phyloP scores from a whole-genome alignment of 352 stramenopile species.

The Globisporangium mamillatum region DNA sequence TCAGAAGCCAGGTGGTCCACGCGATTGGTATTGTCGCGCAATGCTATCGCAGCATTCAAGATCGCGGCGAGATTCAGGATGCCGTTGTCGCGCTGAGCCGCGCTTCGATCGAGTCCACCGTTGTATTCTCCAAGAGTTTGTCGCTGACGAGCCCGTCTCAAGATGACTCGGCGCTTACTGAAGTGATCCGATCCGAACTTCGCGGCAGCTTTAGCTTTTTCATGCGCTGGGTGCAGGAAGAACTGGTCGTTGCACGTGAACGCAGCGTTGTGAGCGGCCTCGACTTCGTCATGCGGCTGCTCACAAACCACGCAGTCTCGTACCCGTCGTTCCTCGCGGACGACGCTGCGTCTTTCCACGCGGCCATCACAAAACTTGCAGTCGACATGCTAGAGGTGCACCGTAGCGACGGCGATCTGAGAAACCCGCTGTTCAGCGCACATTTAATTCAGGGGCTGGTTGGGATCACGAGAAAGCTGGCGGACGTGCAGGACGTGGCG shows the following conservation, averaged over 20 bases:
- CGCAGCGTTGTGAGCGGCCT: constrained; percentile 13
- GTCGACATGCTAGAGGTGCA: constrained; percentile 21
- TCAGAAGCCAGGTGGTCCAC: constrained; percentile 31
- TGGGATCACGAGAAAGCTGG: constrained; percentile 40
- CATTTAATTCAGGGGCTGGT: constrained; percentile 37
- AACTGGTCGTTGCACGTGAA: constrained; percentile 29
- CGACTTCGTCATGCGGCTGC: constrained; percentile 39
- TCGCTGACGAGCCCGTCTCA: constrained; percentile 6
- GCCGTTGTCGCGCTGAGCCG: constrained; percentile 35
- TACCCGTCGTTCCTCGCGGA: constrained; percentile 30
- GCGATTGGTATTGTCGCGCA: constrained; percentile 37
- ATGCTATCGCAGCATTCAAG: constrained; percentile 24
- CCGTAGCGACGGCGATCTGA: constrained; percentile 18
- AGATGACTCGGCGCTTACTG: constrained; percentile 5
- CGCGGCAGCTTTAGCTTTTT: constrained; percentile 32
- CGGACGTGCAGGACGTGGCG: constrained; percentile 32
- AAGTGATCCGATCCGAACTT: constrained; percentile 26
- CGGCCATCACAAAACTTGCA: constrained; percentile 23
- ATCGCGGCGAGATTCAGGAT: constrained; percentile 24
- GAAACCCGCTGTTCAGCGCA: constrained; percentile 20
- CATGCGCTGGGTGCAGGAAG: constrained; percentile 37
- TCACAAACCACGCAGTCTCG: constrained; percentile 30
- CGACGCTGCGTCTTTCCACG: constrained; percentile 37
- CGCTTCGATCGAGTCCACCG: constrained; percentile 36
- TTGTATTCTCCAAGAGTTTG: constrained; percentile 38